These are phyloP conservation scores for Phytophthora kernoviae DNA, from an alignment of 352 stramenopile species.

Conservation along the genomic window DNA sequence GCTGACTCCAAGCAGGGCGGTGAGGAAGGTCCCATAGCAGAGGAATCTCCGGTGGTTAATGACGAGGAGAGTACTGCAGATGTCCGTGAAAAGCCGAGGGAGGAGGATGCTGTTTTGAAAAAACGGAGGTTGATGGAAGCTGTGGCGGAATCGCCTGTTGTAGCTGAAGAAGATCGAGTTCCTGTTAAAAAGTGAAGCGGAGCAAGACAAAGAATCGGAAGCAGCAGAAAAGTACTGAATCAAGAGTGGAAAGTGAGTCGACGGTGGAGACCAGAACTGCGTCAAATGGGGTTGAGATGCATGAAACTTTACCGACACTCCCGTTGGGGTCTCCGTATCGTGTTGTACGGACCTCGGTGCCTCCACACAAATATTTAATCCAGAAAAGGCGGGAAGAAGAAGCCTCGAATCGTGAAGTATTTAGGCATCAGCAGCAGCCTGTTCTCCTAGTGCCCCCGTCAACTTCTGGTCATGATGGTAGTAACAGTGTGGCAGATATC, in stretches of 20 bases:
- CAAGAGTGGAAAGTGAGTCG: background rate
- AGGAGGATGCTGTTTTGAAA: conserved; percentile 25
- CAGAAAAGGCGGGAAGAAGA: conserved; percentile 42
- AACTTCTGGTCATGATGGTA: conserved; percentile 14
- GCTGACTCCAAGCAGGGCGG: conserved; percentile 7
- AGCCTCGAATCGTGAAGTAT: conserved; percentile 20
- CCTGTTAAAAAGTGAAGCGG: conserved; percentile 24
- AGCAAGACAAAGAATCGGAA: conserved; percentile 12
- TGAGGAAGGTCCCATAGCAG: background rate
- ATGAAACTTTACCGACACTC: conserved; percentile 2
- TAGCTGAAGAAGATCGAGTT: conserved; percentile 6
- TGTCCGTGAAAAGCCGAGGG: conserved; percentile 8
- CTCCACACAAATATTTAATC: conserved; percentile 57
- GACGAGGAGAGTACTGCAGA: conserved; percentile 11
- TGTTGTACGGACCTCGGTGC: conserved; percentile 43
- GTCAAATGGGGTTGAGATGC: conserved; percentile 2
- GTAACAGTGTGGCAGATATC: conserved; percentile 11
- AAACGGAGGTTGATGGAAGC: conserved; percentile 32
- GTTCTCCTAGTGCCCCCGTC: conserved; percentile 9
- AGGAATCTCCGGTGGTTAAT: conserved; percentile 12
- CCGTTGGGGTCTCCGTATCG: conserved; percentile 20
- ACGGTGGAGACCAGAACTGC: too few relatives aligned
- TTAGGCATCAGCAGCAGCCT: conserved; percentile 23
- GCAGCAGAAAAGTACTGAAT: conserved; percentile 1
- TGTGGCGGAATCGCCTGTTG: conserved; percentile 2